phyloP scores from a whole-genome alignment of 176 grass and related monocot genomes.

The Triticum monococcum region DNA sequence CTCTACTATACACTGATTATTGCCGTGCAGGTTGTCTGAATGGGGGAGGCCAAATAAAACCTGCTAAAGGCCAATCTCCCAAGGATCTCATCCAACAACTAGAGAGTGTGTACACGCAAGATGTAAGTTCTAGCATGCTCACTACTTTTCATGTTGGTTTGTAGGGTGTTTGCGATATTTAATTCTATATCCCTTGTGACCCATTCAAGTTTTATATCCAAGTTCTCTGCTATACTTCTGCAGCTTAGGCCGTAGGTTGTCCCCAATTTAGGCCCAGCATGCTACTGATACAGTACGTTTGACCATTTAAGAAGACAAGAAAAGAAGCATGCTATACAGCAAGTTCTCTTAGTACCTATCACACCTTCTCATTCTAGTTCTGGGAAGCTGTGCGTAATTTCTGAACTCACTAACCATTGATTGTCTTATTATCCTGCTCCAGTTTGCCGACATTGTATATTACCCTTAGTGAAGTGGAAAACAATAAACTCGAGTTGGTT shows the following conservation, averaged over 20 bases:
- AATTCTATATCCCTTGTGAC: neutral
- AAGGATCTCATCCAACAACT: constrained; percentile 82
- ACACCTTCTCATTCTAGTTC: neutral
- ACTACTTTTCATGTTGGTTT: constrained; percentile 4
- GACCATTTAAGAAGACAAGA: neutral
- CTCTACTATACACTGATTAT: constrained; percentile 4
- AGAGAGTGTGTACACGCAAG: constrained; percentile 76
- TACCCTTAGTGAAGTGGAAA: neutral
- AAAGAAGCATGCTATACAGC: neutral
- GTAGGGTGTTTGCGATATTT: neutral
- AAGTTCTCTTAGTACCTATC: neutral
- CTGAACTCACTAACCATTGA: neutral
- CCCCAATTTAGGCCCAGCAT: neutral
- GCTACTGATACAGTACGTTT: neutral
- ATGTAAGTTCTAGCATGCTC: constrained; percentile 63
- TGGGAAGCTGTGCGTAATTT: neutral
- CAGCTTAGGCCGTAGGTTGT: neutral
- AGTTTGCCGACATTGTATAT: neutral
- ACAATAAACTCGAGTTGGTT: neutral
- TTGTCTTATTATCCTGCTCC: neutral
- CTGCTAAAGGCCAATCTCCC: constrained; percentile 64
- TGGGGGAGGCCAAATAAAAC: constrained; percentile 94
- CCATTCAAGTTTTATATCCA: neutral
- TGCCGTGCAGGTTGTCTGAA: constrained; percentile 72
- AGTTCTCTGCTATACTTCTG: neutral